A percentile compares a stretch with the other conserved stretches of the same genome.
Evolutionary conservation across 177 flowering plant species (phyloP).

Genomic region (Vitis hybrid): DNA sequence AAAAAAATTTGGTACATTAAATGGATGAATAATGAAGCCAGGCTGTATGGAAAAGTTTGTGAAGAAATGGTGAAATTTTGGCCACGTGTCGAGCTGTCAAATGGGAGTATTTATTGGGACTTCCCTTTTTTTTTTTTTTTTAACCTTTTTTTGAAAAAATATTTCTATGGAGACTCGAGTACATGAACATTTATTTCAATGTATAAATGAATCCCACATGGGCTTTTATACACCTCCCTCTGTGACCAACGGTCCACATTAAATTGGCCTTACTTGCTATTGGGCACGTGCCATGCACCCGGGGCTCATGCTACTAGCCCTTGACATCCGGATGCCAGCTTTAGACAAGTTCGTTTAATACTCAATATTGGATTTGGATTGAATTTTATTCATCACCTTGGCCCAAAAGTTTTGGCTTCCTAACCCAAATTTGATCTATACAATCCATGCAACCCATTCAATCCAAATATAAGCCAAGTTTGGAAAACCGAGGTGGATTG

Average conservation of each 20-base stretch:
- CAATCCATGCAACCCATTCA: too few species aligned
- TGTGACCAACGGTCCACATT: conserved; percentile 17
- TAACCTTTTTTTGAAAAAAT: background rate
- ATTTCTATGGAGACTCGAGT: background rate
- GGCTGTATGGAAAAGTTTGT: conserved; percentile 23
- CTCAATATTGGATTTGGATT: too few species aligned
- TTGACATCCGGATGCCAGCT: too few species aligned
- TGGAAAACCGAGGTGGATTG: too few species aligned
- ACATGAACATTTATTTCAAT: conserved; percentile 17
- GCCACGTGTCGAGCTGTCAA: conserved; percentile 8
- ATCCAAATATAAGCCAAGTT: too few species aligned
- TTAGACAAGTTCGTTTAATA: too few species aligned
- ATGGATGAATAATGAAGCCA: conserved; percentile 22
- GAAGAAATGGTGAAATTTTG: conserved; percentile 9
- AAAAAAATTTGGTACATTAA: conserved; percentile 1
- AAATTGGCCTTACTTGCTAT: conserved; percentile 2
- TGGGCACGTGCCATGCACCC: background rate
- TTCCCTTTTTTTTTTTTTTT: too few species aligned
- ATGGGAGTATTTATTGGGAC: too few species aligned
- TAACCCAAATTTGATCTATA: too few species aligned
- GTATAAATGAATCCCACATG: conserved; percentile 19
- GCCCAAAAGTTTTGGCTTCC: too few species aligned
- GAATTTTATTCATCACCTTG: too few species aligned
- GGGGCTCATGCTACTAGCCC: too few species aligned
- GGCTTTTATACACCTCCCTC: conserved; percentile 14